These are phyloP conservation scores for Cladosporium velox DNA, from an alignment of 2,329 filamentous ascomycete genomes.

Conservation along the genomic window DNA sequence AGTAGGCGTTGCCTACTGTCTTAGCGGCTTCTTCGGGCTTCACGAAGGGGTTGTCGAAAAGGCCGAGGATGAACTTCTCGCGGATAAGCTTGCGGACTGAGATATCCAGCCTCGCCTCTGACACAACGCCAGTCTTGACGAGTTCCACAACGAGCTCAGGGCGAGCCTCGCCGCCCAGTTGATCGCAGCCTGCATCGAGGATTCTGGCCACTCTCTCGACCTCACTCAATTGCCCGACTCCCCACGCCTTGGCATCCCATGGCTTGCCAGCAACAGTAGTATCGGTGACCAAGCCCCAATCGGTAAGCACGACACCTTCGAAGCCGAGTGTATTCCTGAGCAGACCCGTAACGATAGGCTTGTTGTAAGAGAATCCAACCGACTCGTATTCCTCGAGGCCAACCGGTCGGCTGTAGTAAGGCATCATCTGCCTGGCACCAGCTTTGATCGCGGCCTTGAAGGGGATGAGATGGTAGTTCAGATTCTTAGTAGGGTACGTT, in stretches of 20 bases:
- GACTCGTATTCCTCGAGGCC: slow-evolving; percentile 47
- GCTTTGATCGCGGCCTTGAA: slow-evolving; percentile 54
- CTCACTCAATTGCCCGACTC: slow-evolving; percentile 48
- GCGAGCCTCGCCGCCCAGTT: slow-evolving; percentile 53
- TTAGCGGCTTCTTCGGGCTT: slow-evolving; percentile 45
- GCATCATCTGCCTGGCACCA: slow-evolving; percentile 55
- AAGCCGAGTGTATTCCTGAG: slow-evolving; percentile 73
- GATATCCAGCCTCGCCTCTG: slow-evolving; percentile 48
- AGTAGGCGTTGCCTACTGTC: slow-evolving; percentile 50
- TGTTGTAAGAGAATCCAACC: slow-evolving; percentile 56
- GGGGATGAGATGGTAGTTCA: slow-evolving; percentile 54
- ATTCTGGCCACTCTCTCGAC: slow-evolving; percentile 47
- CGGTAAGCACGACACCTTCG: slow-evolving; percentile 65
- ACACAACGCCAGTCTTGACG: slow-evolving; percentile 5
- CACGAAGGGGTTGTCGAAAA: slow-evolving; percentile 56
- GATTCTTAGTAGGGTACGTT: slow-evolving; percentile 53
- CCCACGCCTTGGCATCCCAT: slow-evolving; percentile 54
- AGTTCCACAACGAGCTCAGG: slow-evolving; percentile 39
- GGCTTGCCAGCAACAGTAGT: slow-evolving; percentile 44
- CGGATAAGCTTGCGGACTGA: slow-evolving; percentile 51
- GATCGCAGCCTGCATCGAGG: slow-evolving; percentile 55
- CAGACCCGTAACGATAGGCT: slow-evolving; percentile 63
- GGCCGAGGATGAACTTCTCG: slow-evolving; percentile 55
- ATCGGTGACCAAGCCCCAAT: slow-evolving; percentile 63
- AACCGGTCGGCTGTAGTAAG: slow-evolving; percentile 54